Percentiles rank a stretch among this genome's conserved stretches.
Evolutionary conservation across 208 protist species (phyloP).

Genomic region (Leishmania major): DNA sequence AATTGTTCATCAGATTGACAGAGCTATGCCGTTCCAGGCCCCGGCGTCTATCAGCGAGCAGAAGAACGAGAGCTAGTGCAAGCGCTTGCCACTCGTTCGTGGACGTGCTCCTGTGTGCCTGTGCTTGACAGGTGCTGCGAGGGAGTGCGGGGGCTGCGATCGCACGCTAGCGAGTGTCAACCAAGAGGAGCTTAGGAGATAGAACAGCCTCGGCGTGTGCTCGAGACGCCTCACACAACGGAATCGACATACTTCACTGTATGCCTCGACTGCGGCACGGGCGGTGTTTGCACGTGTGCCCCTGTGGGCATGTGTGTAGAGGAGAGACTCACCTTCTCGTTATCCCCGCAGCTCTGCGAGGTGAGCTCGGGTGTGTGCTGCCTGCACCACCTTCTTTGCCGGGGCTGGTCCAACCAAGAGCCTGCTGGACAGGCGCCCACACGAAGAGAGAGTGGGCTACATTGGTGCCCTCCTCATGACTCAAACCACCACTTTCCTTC

Average conservation of each 20-base stretch:
- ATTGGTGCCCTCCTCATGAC: neutral
- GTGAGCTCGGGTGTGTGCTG: neutral
- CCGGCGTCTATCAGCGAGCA: slow-evolving; percentile 1
- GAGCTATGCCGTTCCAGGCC: slow-evolving; percentile 43
- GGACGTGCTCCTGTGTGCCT: neutral
- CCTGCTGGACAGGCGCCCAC: neutral
- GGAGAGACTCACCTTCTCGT: neutral
- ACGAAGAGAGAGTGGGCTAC: neutral
- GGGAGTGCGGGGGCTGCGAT: neutral
- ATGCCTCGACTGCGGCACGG: neutral
- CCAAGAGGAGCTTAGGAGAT: neutral
- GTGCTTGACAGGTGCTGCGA: neutral
- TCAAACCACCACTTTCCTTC: neutral
- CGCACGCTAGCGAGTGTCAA: neutral
- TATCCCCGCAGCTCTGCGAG: neutral
- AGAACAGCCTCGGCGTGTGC: neutral
- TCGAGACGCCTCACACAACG: neutral
- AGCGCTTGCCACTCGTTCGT: neutral
- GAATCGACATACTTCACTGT: neutral
- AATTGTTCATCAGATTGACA: slow-evolving; percentile 42
- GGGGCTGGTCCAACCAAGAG: neutral
- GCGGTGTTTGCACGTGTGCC: neutral
- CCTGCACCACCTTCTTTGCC: neutral
- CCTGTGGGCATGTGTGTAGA: neutral
- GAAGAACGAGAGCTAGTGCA: neutral